phyloP scores from a whole-genome alignment of 2,329 filamentous ascomycete genomes.

The Daldinia sp. region DNA sequence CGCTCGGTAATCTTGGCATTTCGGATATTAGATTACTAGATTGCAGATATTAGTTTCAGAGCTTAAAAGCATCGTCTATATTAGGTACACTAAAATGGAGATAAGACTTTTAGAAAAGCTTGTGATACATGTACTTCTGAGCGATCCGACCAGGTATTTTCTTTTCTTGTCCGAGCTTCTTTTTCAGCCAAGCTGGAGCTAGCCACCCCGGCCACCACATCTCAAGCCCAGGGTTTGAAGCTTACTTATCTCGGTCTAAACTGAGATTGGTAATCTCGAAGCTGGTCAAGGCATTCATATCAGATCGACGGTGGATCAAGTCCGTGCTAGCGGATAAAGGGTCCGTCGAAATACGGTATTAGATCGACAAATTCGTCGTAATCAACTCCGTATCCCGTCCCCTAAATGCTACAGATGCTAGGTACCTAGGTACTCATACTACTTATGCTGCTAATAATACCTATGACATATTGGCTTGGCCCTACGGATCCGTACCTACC shows the following conservation, averaged over 20 bases:
- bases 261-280: not conserved
- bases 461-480: conserved; percentile 27
- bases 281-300: conserved; percentile 16
- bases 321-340: conserved; percentile 40
- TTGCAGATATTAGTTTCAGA: conserved; percentile 27
- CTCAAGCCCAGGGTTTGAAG: conserved; percentile 7
- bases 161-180: conserved; percentile 4
- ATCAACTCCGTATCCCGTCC: conserved; percentile 23
- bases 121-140: conserved; percentile 20
- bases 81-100: not conserved
- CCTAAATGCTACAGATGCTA: conserved; percentile 1
- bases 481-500: conserved; percentile 1
- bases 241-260: conserved; percentile 1
- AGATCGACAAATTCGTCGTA: conserved; percentile 28
- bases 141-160: not conserved
- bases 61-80: not conserved
- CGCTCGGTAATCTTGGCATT: conserved; percentile 21
- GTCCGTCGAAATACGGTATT: conserved; percentile 21
- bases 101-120: conserved; percentile 22
- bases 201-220: not conserved
- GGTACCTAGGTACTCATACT: not conserved
- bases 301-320: conserved; percentile 38
- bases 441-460: conserved; percentile 24
- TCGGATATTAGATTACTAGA: conserved; percentile 18
- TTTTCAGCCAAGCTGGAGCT: not conserved